Evolutionary conservation across 345 rosid species (phyloP), one percentile per base, ranked within the genome.

Genomic region (Geranium rotundifolium): DNA sequence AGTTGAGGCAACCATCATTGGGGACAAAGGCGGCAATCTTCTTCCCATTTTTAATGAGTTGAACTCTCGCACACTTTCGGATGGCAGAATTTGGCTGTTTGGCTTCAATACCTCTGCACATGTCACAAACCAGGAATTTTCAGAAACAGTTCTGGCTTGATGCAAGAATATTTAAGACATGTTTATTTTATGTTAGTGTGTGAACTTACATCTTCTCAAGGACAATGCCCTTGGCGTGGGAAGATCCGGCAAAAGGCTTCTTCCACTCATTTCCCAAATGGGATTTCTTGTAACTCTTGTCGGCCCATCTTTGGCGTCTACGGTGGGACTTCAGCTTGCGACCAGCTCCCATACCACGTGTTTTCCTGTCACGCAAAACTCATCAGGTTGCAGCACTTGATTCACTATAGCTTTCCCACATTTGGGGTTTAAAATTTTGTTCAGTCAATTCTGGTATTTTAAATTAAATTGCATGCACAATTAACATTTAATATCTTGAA

Each of bases 31-130:
- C 98, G 23, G 91, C 92, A 72, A 87, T 87, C 80, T 85, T 85
- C 79, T 87, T 85, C 0, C 90, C 89, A 57, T 85, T 87, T 71
- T 89, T 91, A 75, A 91, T 91, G 58, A 87, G 67, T 73, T 89
- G 98, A 69, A 89, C 95, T 56, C 95, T 75, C 61, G 92, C 95
- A 73, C 96, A 86, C 62, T 89, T 89, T 56, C 96, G 76, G 72
- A 91, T 91, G 49, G 96, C 97, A 76, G 97, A 91, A 77, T 91
- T 91, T 12, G 97, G 97, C 86, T 86, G 93, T 81, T 91, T 90
- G 41, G 96, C 97, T 67, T 88, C 91, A 76, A 86, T 88, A 60
- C 97, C 96, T 13, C 96, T 88, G 84, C 71, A 74, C 12, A 34
- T 16, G 57, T 19, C 49, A 0, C 56, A 17, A 0, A 4, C 5